Conservation (phyloP, 192 early-diverging fungal species). For the Gigaspora rosea region DNA sequence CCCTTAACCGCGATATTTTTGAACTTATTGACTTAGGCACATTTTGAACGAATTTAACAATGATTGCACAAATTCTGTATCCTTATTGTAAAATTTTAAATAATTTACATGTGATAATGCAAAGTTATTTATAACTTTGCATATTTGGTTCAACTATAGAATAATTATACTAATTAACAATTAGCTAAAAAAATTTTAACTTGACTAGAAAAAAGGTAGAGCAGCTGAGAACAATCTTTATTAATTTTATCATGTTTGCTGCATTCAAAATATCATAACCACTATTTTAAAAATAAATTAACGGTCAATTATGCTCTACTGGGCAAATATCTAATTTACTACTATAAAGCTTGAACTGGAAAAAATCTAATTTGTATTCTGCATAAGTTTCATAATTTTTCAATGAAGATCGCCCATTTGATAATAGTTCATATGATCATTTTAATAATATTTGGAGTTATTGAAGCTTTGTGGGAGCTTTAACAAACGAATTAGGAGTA, state of each 20-base stretch:
- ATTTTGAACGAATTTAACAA: not conserved
- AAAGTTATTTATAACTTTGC: not conserved
- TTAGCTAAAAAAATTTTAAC: not conserved
- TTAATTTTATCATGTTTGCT: slow-evolving; percentile 4
- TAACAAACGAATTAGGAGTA: not conserved
- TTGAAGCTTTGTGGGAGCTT: not conserved
- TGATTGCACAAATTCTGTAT: not conserved
- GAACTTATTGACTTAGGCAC: too few relatives aligned
- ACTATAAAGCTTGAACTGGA: not conserved
- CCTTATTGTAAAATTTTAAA: not conserved
- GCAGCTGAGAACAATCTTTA: not conserved
- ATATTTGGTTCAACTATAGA: not conserved
- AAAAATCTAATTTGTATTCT: not conserved
- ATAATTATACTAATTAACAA: not conserved
- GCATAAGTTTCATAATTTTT: not conserved
- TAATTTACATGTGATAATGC: not conserved
- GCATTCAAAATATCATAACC: not conserved
- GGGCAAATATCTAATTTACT: not conserved
- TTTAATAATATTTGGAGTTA: not conserved
- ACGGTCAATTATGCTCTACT: not conserved
- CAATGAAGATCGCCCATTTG: not conserved
- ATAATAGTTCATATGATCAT: not conserved
- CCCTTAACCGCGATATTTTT: too few relatives aligned
- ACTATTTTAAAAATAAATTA: not conserved
- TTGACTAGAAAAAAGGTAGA: not conserved